Conservation (phyloP, 441 rosid genomes). For the Metrosideros polymorpha region DNA sequence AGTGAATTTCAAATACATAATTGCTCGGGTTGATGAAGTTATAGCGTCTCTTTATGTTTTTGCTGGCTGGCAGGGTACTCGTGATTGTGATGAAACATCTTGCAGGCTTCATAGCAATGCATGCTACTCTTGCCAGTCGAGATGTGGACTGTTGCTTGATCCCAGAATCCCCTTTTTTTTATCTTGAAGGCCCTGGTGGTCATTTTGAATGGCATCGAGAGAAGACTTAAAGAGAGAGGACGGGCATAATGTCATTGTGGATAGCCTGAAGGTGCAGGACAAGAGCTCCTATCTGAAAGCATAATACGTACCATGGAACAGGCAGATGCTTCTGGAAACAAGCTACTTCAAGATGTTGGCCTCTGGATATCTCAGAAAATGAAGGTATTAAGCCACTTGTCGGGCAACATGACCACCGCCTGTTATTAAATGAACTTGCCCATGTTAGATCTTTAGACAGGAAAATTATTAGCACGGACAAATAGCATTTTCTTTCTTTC, state of each 20-base stretch:
- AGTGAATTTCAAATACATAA: not conserved
- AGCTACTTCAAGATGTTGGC: constrained; percentile 5
- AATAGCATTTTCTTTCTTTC: not conserved
- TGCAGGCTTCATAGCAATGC: constrained; percentile 14
- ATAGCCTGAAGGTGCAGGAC: constrained; percentile 13
- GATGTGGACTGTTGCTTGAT: constrained; percentile 13
- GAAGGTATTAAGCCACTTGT: not conserved
- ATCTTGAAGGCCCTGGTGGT: constrained; percentile 10
- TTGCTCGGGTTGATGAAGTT: not conserved
- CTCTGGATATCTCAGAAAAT: constrained; percentile 11
- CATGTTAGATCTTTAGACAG: not conserved
- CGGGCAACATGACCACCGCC: not conserved
- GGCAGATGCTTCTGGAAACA: constrained; percentile 10
- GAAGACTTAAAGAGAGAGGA: constrained; percentile 6
- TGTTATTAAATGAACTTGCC: not conserved
- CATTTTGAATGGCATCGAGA: constrained; percentile 1
- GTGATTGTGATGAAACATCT: not conserved
- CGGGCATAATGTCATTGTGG: constrained; percentile 9
- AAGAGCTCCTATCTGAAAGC: constrained; percentile 3
- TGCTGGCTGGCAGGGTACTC: not conserved
- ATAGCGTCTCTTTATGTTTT: not conserved
- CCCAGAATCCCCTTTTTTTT: constrained; percentile 9
- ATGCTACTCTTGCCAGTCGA: constrained; percentile 9
- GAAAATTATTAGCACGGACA: not conserved
- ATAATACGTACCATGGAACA: not conserved